phyloP scores from a whole-genome alignment of 73 alveolate genomes.

The Tetrahymena thermophila region DNA sequence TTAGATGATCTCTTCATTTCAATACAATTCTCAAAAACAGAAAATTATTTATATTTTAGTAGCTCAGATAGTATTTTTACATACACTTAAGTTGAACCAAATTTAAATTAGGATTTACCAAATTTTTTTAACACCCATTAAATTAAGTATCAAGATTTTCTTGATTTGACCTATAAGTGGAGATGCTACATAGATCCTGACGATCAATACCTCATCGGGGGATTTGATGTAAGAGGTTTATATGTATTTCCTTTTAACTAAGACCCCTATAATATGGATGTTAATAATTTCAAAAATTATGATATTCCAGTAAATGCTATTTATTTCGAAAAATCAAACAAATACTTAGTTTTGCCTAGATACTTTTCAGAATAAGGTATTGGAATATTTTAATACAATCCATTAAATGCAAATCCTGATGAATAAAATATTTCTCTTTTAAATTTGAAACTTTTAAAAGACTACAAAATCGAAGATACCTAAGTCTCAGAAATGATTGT shows the following conservation, averaged over 20 bases:
- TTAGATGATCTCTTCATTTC: background rate
- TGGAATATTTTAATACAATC: background rate
- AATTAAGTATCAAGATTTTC: background rate
- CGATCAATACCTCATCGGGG: background rate
- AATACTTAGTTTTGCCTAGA: background rate
- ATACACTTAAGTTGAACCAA: background rate
- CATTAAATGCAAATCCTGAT: background rate
- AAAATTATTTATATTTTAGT: background rate
- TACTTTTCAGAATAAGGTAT: background rate
- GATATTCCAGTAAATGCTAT: background rate
- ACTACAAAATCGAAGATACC: background rate
- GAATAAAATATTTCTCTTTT: background rate
- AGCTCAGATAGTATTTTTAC: background rate
- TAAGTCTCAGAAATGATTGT: background rate
- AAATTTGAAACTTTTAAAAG: background rate
- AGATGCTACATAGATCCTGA: background rate
- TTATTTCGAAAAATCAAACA: background rate
- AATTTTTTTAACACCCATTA: background rate
- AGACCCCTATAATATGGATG: background rate
- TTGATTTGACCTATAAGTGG: background rate
- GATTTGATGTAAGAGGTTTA: background rate
- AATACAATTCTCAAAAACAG: background rate
- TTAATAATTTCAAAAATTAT: background rate
- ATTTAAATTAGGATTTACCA: background rate
- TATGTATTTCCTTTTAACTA: background rate